Conservation (phyloP, 352 stramenopile species). For the Saprolegnia diclina region DNA sequence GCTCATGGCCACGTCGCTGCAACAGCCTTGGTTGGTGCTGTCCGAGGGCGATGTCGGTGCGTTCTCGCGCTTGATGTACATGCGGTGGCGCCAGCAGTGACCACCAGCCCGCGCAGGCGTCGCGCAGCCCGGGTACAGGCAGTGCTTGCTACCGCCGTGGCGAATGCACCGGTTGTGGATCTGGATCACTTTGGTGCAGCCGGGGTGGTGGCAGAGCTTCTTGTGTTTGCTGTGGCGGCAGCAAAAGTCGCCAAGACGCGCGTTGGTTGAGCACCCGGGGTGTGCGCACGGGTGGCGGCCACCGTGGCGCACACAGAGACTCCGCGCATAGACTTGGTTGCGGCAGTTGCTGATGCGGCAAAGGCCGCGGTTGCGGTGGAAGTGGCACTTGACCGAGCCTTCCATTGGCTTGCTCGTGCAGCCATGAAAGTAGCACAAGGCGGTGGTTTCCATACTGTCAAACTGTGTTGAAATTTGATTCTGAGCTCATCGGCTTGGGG, state of each 20-base stretch:
- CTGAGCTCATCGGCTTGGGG: no score
- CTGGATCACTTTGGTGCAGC: constrained; percentile 21
- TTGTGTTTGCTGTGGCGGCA: constrained; percentile 13
- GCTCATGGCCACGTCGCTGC: no score
- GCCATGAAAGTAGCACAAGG: not conserved
- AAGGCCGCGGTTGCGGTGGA: constrained; percentile 16
- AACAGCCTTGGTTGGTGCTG: not conserved
- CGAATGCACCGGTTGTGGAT: not conserved
- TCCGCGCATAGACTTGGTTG: constrained; percentile 25
- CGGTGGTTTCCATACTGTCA: no score
- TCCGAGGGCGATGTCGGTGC: no score
- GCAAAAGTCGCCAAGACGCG: constrained; percentile 7
- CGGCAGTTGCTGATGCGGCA: constrained; percentile 10
- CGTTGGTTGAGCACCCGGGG: constrained; percentile 4
- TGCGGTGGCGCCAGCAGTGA: constrained; percentile 14
- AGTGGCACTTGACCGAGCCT: constrained; percentile 16
- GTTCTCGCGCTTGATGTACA: not conserved
- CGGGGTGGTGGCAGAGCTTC: constrained; percentile 9
- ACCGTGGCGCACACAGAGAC: constrained; percentile 25
- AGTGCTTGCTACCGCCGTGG: constrained; percentile 9
- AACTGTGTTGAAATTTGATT: no score
- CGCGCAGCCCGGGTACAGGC: constrained; percentile 11
- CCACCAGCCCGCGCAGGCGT: constrained; percentile 21
- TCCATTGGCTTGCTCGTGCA: not conserved
- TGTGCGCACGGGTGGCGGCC: constrained; percentile 9